Conservation (phyloP, 306 rosid genomes). For the Lagenaria siceraria region DNA sequence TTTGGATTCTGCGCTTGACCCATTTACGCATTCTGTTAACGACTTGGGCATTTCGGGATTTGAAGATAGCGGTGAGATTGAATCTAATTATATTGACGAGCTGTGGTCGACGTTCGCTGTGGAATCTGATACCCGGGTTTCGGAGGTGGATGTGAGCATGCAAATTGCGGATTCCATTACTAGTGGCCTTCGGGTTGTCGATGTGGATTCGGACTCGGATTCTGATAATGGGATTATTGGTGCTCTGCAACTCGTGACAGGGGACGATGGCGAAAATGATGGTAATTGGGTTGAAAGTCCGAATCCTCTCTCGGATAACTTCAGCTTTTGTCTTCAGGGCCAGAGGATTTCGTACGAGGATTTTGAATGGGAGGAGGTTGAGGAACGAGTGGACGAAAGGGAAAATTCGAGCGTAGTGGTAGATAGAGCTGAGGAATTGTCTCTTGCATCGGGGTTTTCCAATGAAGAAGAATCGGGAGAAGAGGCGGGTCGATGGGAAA, state of each 20-base stretch:
- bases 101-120: constrained; percentile 22
- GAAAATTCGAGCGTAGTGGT: constrained; percentile 22
- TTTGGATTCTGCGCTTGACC: constrained; percentile 20
- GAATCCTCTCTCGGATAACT: constrained; percentile 40
- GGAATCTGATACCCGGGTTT: constrained; percentile 17
- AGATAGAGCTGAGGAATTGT: constrained; percentile 38
- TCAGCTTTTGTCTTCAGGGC: constrained; percentile 44
- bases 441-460: constrained; percentile 45
- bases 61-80: constrained; percentile 17
- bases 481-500: constrained; percentile 61
- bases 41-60: constrained; percentile 22
- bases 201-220: constrained; percentile 56
- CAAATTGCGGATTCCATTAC: constrained; percentile 7
- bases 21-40: constrained; percentile 21
- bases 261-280: constrained; percentile 15
- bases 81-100: constrained; percentile 14
- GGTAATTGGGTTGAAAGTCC: constrained; percentile 31
- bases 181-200: constrained; percentile 47
- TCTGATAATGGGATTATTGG: constrained; percentile 24
- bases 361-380: constrained; percentile 60
- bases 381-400: constrained; percentile 30
- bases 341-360: constrained; percentile 37
- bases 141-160: constrained; percentile 17
- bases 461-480: constrained; percentile 26
- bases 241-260: constrained; percentile 15